Percentiles rank a stretch among this genome's conserved stretches.
Evolutionary conservation across 805 yeast genomes (phyloP).

Genomic region (Saccharomycopsis malanga): DNA sequence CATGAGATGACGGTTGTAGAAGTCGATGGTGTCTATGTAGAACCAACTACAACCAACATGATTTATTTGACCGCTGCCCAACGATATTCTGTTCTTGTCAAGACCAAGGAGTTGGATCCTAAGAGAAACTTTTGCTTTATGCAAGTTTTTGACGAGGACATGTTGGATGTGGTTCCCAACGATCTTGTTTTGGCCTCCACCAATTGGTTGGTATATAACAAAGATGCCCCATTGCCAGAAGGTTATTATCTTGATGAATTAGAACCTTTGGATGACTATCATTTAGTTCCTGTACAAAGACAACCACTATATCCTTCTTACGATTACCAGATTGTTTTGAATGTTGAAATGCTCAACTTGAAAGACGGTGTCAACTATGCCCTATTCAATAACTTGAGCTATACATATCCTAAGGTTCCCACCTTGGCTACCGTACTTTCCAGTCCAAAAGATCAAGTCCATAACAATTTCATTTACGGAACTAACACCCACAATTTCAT

Average conservation of each 20-base stretch:
- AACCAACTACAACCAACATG: constrained; percentile 48
- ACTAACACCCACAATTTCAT: constrained; percentile 59
- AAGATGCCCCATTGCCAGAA: constrained; percentile 24
- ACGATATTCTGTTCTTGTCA: constrained; percentile 63
- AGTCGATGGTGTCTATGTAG: constrained; percentile 64
- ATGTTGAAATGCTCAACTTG: constrained; percentile 57
- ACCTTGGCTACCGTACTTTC: constrained; percentile 57
- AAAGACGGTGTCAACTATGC: constrained; percentile 75
- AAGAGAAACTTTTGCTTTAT: constrained; percentile 51
- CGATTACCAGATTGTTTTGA: constrained; percentile 53
- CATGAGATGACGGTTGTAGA: constrained; percentile 68
- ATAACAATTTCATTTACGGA: constrained; percentile 62
- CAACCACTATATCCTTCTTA: constrained; percentile 45
- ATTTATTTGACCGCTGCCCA: constrained; percentile 74
- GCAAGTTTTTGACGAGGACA: constrained; percentile 53
- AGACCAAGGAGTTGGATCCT: constrained; percentile 39
- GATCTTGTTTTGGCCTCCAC: constrained; percentile 50
- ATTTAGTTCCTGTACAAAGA: constrained; percentile 35
- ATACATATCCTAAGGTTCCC: constrained; percentile 63
- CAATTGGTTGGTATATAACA: constrained; percentile 48
- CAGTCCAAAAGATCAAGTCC: constrained; percentile 48
- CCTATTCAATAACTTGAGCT: constrained; percentile 62
- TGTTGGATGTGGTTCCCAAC: constrained; percentile 64
- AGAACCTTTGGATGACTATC: constrained; percentile 42
- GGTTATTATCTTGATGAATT: constrained; percentile 25